Evolutionary conservation across 2,329 filamentous ascomycete genomes (phyloP).

Genomic region (Orbilia oligospora): DNA sequence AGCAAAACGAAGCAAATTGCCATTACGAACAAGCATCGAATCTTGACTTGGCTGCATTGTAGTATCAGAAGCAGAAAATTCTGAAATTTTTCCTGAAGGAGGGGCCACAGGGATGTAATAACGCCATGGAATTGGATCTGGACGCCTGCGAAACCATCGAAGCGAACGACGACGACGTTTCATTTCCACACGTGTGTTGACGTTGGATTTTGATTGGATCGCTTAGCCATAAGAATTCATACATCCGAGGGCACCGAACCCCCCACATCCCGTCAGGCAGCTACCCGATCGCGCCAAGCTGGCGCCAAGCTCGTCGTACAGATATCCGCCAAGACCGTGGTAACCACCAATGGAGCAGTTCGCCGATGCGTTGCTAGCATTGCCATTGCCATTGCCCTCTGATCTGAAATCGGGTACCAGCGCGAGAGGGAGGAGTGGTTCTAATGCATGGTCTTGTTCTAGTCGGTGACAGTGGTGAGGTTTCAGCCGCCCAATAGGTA

Average conservation of each 20-base stretch:
- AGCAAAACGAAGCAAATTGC: slow-evolving; percentile 28
- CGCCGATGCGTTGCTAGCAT: slow-evolving; percentile 45
- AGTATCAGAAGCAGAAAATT: slow-evolving; percentile 4
- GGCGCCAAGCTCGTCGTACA: slow-evolving; percentile 39
- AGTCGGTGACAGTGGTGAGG: not conserved
- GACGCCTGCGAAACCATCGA: not conserved
- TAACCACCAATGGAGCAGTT: slow-evolving; percentile 38
- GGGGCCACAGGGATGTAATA: slow-evolving; percentile 29
- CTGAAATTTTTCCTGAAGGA: slow-evolving; percentile 29
- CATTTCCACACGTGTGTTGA: slow-evolving; percentile 47
- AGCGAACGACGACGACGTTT: slow-evolving; percentile 23
- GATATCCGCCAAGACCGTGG: slow-evolving; percentile 33
- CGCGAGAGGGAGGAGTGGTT: no score
- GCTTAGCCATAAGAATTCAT: slow-evolving; percentile 39
- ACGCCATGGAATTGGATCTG: slow-evolving; percentile 44
- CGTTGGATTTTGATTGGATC: slow-evolving; percentile 38
- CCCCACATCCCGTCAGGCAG: slow-evolving; percentile 52
- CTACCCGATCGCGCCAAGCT: slow-evolving; percentile 58
- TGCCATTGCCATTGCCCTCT: no score
- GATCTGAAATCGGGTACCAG: no score
- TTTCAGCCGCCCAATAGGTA: slow-evolving; percentile 42
- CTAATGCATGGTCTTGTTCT: not conserved
- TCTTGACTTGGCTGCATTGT: slow-evolving; percentile 43
- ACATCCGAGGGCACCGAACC: slow-evolving; percentile 15
- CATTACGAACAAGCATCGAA: slow-evolving; percentile 37